Evolutionary conservation across 257 asterid species (phyloP), one percentile per base, ranked within the genome.

Genomic region (Ballota nigra): DNA sequence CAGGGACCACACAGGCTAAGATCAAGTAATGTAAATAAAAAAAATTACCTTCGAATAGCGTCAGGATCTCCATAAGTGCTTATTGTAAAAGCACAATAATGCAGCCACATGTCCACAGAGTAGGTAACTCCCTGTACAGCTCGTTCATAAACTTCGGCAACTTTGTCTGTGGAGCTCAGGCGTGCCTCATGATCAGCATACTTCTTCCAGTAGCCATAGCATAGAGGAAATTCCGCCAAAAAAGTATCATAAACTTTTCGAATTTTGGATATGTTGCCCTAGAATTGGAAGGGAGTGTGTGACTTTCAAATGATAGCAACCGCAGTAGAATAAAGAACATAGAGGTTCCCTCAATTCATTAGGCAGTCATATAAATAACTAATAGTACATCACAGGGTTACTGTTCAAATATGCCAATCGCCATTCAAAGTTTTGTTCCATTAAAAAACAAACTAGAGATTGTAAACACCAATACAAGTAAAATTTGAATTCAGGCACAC

Each of bases 181-280:
- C 96, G 96, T 23, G 94, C 94, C 85, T 89, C 99, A 23, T 95
- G 99, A 81, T 95, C 99, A 58, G 99, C 98, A 78, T 89, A 95
- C 79, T 95, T 95, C 87, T 95, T 95, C 99, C 99, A 95, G 83
- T 95, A 95, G 69, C 99, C 99, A 73, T 95, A 95, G 77, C 99
- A 95, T 52, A 95, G 72, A 56, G 99, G 99, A 82, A 95, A 95
- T 78, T 95, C 99, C 28, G 88, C 92, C 66, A 95, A 80, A 80
- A 95, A 95, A 7, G 95, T 76, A 86, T 95, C 99, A 80, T 95
- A 95, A 29, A 87, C 97, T 83, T 86, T 95, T 34, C 82, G 86
- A 56, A 92, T 86, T 80, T 92, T 95, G 84, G 81, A 69, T 72
- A 92, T 83, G 77, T 88, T 81, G 5, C 92, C 96, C 98, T 95